Conservation (phyloP, 768 basidiomycete species). For the Epithele typhae region DNA sequence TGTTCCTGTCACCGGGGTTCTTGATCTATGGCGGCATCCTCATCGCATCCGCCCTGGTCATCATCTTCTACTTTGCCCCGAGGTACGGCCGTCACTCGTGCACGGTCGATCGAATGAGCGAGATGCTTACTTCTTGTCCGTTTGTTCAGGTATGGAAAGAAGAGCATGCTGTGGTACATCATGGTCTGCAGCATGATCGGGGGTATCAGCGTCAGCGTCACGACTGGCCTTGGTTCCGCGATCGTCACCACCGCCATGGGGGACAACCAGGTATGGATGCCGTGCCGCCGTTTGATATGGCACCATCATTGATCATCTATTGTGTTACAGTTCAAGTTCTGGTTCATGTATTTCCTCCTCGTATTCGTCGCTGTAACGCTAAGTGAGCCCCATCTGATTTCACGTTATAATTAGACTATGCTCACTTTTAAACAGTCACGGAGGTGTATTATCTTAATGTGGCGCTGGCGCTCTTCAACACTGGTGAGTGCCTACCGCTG, state of each 20-base stretch:
- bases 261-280: conserved; percentile 61
- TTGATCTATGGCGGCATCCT: conserved; percentile 63
- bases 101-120: too few relatives aligned
- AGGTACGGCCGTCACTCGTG: conserved; percentile 38
- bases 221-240: conserved; percentile 87
- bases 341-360: conserved; percentile 89
- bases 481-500: conserved; percentile 45
- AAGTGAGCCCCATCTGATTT: conserved; percentile 38
- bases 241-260: conserved; percentile 79
- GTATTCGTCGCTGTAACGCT: conserved; percentile 82
- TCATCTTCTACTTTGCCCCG: conserved; percentile 81
- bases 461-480: conserved; percentile 93
- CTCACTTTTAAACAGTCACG: conserved; percentile 45
- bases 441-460: conserved; percentile 96
- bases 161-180: conserved; percentile 95
- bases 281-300: too few relatives aligned
- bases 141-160: conserved; percentile 69
- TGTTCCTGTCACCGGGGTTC: conserved; percentile 85
- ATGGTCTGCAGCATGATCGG: conserved; percentile 95
- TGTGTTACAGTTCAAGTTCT: conserved; percentile 69
- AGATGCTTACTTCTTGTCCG: conserved; percentile 1
- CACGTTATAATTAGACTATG: conserved; percentile 2
- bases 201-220: conserved; percentile 90
- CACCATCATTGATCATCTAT: too few relatives aligned
- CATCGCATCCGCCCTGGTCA: conserved; percentile 58